A percentile compares a stretch with the other conserved stretches of the same genome.
phyloP scores from a whole-genome alignment of 1,284 basidiomycete genomes.

The Meripilus lineatus region DNA sequence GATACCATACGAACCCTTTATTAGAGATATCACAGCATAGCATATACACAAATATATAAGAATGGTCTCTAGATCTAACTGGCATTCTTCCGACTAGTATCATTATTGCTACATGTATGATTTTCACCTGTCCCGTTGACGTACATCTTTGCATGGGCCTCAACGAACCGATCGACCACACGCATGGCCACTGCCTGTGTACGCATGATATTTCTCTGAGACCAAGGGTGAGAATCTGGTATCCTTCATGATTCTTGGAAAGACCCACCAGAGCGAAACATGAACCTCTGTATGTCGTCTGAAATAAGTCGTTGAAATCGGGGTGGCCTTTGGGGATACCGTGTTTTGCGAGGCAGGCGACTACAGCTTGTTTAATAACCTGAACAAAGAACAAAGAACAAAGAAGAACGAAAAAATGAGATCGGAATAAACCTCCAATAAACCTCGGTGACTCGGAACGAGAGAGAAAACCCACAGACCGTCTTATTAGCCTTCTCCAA shows the following conservation, averaged over 20 bases:
- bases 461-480: too few relatives aligned
- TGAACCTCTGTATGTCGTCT: conserved; percentile 27
- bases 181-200: conserved; percentile 11
- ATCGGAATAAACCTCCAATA: too few relatives aligned
- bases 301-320: conserved; percentile 43
- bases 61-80: too few relatives aligned
- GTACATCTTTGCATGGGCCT: conserved; percentile 13
- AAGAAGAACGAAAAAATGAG: not conserved
- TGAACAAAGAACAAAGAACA: conserved; percentile 15
- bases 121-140: conserved; percentile 12
- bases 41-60: too few relatives aligned
- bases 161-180: conserved; percentile 10
- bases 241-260: not conserved
- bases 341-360: conserved; percentile 32
- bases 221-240: not conserved
- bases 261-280: conserved; percentile 29
- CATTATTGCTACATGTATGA: conserved; percentile 5
- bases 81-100: too few relatives aligned
- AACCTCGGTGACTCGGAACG: too few relatives aligned
- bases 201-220: conserved; percentile 9
- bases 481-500: conserved; percentile 39
- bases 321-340: conserved; percentile 50
- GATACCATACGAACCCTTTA: too few relatives aligned
- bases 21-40: too few relatives aligned
- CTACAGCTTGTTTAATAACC: conserved; percentile 41